These are phyloP conservation scores for Populus tremula DNA, from an alignment of 345 rosid species.

Conservation along the genomic window DNA sequence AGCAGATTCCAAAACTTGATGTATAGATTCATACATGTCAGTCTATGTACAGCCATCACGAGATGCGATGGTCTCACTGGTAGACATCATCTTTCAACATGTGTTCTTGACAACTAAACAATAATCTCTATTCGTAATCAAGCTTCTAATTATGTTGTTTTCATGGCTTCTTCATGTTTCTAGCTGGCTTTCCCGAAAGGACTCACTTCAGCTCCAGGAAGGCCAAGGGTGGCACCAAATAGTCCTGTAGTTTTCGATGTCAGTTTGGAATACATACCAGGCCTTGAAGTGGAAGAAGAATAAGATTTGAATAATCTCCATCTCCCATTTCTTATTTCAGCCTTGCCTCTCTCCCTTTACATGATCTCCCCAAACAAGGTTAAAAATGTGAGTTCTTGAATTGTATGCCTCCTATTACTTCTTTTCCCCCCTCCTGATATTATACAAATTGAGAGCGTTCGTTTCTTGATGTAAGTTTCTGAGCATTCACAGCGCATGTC, in stretches of 20 bases:
- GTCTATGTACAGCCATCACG: neutral
- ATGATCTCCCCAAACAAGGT: neutral
- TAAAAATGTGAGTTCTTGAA: neutral
- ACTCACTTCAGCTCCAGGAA: constrained; percentile 83
- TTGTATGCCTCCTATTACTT: neutral
- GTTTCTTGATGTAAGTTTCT: neutral
- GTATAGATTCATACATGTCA: neutral
- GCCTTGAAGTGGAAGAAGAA: constrained; percentile 70
- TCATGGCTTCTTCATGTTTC: neutral
- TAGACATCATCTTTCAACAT: neutral
- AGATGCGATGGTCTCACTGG: neutral
- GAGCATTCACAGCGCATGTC: too few relatives aligned
- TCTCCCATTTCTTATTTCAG: neutral
- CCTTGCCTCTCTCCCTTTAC: neutral
- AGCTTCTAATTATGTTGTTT: neutral
- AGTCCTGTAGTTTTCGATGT: constrained; percentile 88
- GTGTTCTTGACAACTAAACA: neutral
- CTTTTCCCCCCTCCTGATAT: neutral
- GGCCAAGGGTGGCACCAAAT: constrained; percentile 91
- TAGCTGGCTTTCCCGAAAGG: constrained; percentile 97
- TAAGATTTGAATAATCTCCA: constrained; percentile 6
- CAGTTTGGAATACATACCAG: constrained; percentile 88
- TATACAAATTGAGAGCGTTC: neutral
- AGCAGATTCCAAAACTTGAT: neutral
- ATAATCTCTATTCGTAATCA: neutral